Base-by-base conservation (phyloP, 305 asterid species). In the Solanum chacoense region DNA sequence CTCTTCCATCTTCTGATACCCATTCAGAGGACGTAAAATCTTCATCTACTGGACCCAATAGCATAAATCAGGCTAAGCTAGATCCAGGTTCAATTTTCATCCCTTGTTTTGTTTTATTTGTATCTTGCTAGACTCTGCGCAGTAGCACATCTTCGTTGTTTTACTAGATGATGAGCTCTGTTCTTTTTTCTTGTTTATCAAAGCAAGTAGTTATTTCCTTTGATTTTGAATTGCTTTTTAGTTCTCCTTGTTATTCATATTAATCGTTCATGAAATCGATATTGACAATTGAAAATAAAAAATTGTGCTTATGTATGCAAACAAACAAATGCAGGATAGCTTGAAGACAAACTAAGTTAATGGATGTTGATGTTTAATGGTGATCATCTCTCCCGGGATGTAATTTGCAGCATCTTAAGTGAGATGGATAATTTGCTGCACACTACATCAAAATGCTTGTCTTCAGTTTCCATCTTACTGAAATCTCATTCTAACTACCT, bases 11-110 rank as follows among this genome's bases (percentile, higher is more conserved):
- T n/a, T 81, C 88, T 80, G 84, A 87, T 90, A 42, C 90, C 89
- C 87, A 28, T 75, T 65, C 67, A 20, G 90, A 89, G 87, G 85
- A 45, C 34, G 88, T 87, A 90, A 91, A 90, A 69, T 89, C 96
- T 88, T 91, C 94, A 80, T 89, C 96, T 89, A 89, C 91, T 88
- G 85, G 87, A 73, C 40, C 91, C 63, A 89, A 83, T 65, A 63
- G 88, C 91, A 42, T 50, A 90, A 92, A 91, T 85, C 89, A 63
- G 87, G 85, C 83, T 72, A 90, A 86, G 86, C 90, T 89, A 38
- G 92, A 90, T 92, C 92, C 95, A 90, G 96, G 98, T 95, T 91
- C 89, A 78, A 85, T 3, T 50, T 84, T 84, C 87, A 35, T 71
- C 88, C 67, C 72, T 31, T 63, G 2, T 72, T 14, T 13, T 50